These are phyloP conservation scores for Stephania japonica DNA, from an alignment of 164 flowering plant species.

Conservation along the genomic window DNA sequence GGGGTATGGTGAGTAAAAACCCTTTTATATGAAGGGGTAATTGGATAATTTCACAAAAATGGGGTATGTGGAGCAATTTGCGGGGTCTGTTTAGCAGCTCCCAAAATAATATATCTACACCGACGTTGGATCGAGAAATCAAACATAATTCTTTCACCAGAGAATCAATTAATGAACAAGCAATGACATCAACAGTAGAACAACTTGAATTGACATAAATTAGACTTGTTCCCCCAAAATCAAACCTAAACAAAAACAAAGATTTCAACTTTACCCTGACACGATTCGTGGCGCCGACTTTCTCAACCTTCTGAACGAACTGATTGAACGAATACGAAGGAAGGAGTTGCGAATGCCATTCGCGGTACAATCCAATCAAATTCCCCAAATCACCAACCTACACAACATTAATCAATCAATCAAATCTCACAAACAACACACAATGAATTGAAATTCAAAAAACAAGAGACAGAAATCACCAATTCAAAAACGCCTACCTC, in stretches of 20 bases:
- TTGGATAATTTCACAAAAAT: too few relatives aligned
- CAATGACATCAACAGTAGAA: too few relatives aligned
- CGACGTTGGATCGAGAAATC: too few relatives aligned
- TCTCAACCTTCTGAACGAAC: conserved; percentile 73
- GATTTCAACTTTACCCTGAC: conserved; percentile 48
- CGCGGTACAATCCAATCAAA: conserved; percentile 52
- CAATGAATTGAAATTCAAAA: background rate
- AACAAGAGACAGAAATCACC: background rate
- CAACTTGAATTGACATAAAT: too few relatives aligned
- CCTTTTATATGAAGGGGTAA: too few relatives aligned
- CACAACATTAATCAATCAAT: background rate
- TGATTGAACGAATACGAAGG: conserved; percentile 84
- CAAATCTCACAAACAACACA: background rate
- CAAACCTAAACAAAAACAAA: background rate
- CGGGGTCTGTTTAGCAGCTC: too few relatives aligned
- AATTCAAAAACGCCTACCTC: conserved; percentile 71
- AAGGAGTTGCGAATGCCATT: conserved; percentile 78
- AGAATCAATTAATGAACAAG: too few relatives aligned
- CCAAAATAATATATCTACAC: too few relatives aligned
- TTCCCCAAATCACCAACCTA: conserved; percentile 68
- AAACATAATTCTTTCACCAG: too few relatives aligned
- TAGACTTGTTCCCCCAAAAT: too few relatives aligned
- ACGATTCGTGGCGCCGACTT: conserved; percentile 60
- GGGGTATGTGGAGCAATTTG: too few relatives aligned
- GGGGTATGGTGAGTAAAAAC: too few relatives aligned